Conservation (phyloP, 108 stramenopile genomes). For the Craspedostauros australis region DNA sequence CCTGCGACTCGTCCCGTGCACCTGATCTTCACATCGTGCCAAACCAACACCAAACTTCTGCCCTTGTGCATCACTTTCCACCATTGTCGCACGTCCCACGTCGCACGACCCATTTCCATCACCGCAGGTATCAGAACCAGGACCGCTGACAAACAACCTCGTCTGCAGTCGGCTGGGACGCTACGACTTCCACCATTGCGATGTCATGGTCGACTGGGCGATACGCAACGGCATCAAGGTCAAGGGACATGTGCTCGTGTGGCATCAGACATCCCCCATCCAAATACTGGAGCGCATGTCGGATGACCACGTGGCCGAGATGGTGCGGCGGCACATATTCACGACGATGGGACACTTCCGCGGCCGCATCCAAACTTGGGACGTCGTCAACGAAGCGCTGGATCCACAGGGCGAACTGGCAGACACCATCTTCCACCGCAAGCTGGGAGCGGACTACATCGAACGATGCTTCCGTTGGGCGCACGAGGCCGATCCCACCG, state of each 20-base stretch:
- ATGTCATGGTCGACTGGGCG: slow-evolving; percentile 86
- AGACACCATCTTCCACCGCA: slow-evolving; percentile 83
- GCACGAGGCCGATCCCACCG: slow-evolving; percentile 88
- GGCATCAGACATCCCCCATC: slow-evolving; percentile 82
- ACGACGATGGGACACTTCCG: slow-evolving; percentile 83
- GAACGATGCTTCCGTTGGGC: slow-evolving; percentile 90
- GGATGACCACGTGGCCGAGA: slow-evolving; percentile 52
- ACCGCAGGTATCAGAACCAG: slow-evolving; percentile 55
- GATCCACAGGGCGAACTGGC: slow-evolving; percentile 81
- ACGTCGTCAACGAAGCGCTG: slow-evolving; percentile 90
- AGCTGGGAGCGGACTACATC: slow-evolving; percentile 83
- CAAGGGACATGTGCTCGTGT: slow-evolving; percentile 86
- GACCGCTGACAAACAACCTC: slow-evolving; percentile 43
- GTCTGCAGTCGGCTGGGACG: slow-evolving; percentile 54
- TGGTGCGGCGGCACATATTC: slow-evolving; percentile 69
- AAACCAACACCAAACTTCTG: too few species aligned
- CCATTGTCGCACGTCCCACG: too few species aligned
- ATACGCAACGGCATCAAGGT: slow-evolving; percentile 58
- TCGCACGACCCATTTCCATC: too few species aligned
- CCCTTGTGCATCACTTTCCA: too few species aligned
- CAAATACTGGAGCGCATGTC: slow-evolving; percentile 50
- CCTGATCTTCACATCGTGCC: too few species aligned
- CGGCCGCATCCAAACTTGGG: slow-evolving; percentile 79
- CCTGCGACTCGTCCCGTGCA: too few species aligned
- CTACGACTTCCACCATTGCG: slow-evolving; percentile 83